phyloP scores from a whole-genome alignment of 2,329 filamentous ascomycete species.

The Chaetomiaceae sp. region DNA sequence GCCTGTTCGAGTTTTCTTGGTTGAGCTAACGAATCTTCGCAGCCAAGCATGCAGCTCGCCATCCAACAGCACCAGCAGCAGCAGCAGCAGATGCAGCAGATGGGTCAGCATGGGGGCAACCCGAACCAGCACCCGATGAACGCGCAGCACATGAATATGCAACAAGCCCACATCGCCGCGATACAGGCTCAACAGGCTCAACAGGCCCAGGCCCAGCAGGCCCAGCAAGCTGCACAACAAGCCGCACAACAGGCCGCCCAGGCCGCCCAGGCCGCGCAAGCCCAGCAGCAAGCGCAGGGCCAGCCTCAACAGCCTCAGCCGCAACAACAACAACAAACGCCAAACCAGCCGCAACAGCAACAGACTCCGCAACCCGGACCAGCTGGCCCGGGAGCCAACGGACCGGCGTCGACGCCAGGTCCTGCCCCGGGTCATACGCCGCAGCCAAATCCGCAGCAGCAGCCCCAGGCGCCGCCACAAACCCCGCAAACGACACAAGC shows the following conservation, averaged over 20 bases:
- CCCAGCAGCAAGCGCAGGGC: conserved; percentile 35
- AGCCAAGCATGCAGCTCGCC: conserved; percentile 38
- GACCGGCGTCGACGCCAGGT: conserved; percentile 33
- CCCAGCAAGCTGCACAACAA: conserved; percentile 36
- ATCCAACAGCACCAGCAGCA: conserved; percentile 45
- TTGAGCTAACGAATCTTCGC: conserved; percentile 21
- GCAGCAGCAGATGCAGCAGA: conserved; percentile 39
- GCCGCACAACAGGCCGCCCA: too few species aligned
- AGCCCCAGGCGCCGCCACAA: conserved; percentile 32
- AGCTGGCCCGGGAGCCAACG: conserved; percentile 17
- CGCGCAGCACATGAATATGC: conserved; percentile 41
- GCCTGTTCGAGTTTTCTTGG: not conserved
- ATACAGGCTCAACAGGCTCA: conserved; percentile 33
- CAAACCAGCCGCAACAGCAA: conserved; percentile 1
- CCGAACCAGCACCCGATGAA: conserved; percentile 45
- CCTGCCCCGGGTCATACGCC: conserved; percentile 26
- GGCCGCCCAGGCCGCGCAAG: conserved; percentile 22
- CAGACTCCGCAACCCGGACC: conserved; percentile 32
- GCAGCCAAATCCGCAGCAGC: conserved; percentile 37
- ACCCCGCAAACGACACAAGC: conserved; percentile 37
- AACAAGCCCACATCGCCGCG: conserved; percentile 37
- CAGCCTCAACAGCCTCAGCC: conserved; percentile 23
- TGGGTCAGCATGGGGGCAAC: conserved; percentile 38
- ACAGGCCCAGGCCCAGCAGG: conserved; percentile 32
- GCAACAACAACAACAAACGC: conserved; percentile 38